phyloP scores from a whole-genome alignment of 257 asterid species.

The Striga asiatica region DNA sequence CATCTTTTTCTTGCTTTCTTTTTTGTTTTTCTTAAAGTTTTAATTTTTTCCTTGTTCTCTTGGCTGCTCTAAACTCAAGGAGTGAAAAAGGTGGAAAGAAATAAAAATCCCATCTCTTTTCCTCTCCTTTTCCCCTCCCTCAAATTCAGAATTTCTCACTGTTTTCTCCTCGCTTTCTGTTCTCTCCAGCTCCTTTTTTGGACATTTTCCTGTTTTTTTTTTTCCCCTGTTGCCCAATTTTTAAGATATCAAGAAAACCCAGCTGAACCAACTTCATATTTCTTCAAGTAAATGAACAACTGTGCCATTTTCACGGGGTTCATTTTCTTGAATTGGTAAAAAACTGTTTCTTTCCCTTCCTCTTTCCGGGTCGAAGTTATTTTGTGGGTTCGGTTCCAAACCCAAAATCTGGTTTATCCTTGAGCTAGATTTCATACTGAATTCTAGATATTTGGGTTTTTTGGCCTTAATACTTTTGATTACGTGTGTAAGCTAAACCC shows the following conservation, averaged over 20 bases:
- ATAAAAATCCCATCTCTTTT: slow-evolving; percentile 28
- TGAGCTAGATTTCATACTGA: neutral
- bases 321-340: too few species aligned
- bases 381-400: slow-evolving; percentile 10
- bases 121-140: slow-evolving; percentile 15
- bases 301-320: too few species aligned
- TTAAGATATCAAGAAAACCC: too few species aligned
- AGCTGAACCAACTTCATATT: too few species aligned
- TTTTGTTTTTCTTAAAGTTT: slow-evolving; percentile 14
- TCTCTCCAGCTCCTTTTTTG: neutral
- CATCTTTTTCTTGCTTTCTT: slow-evolving; percentile 26
- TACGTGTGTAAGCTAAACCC: too few species aligned
- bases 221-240: too few species aligned
- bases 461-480: too few species aligned
- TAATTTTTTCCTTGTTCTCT: slow-evolving; percentile 18
- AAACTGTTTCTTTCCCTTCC: slow-evolving; percentile 12
- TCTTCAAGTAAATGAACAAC: too few species aligned
- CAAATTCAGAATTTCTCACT: slow-evolving; percentile 21
- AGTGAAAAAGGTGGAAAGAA: slow-evolving; percentile 28
- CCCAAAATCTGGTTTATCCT: too few species aligned
- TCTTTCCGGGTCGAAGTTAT: neutral
- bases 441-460: neutral
- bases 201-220: too few species aligned
- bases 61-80: slow-evolving; percentile 23
- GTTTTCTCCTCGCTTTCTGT: slow-evolving; percentile 30